These are phyloP conservation scores for Xylaria telfairii DNA, from an alignment of 495 filamentous ascomycete species.

Conservation along the genomic window DNA sequence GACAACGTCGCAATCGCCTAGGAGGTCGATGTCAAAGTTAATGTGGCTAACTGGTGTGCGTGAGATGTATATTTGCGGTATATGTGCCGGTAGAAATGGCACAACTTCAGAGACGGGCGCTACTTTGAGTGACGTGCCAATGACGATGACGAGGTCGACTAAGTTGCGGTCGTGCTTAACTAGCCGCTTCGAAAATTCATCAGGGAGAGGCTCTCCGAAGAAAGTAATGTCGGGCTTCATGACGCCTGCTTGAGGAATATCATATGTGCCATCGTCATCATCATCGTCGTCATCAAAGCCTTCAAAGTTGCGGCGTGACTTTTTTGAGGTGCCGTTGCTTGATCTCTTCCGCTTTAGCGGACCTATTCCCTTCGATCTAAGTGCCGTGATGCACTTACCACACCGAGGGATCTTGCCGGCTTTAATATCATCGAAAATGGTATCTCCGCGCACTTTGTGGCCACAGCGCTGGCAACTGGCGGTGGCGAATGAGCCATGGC, in stretches of 20 bases:
- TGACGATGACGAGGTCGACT: slow-evolving; percentile 93
- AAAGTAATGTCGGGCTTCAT: slow-evolving; percentile 99
- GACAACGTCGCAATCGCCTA: slow-evolving; percentile 92
- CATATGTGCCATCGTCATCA: slow-evolving; percentile 72
- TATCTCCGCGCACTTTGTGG: slow-evolving; percentile 73
- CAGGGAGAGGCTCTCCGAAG: slow-evolving; percentile 89
- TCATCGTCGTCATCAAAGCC: slow-evolving; percentile 55
- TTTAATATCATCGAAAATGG: slow-evolving; percentile 79
- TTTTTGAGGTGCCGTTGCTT: slow-evolving; percentile 63
- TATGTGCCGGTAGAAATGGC: slow-evolving; percentile 72
- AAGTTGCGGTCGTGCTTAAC: slow-evolving; percentile 76
- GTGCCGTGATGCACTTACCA: slow-evolving; percentile 57
- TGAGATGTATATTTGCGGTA: slow-evolving; percentile 95
- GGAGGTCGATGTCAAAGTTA: slow-evolving; percentile 92
- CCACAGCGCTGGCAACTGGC: slow-evolving; percentile 88
- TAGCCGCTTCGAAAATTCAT: slow-evolving; percentile 82
- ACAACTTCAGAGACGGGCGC: slow-evolving; percentile 93
- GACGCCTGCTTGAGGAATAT: slow-evolving; percentile 77
- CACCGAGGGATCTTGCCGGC: slow-evolving; percentile 74
- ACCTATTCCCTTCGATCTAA: slow-evolving; percentile 24
- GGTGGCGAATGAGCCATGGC: slow-evolving; percentile 93
- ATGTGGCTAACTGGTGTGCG: slow-evolving; percentile 86
- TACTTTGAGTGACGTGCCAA: slow-evolving; percentile 95
- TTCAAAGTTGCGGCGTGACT: slow-evolving; percentile 65
- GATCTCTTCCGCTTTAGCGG: slow-evolving; percentile 76